Base-by-base conservation (phyloP, 257 asterid genomes). In the Solanum habrochaites region DNA sequence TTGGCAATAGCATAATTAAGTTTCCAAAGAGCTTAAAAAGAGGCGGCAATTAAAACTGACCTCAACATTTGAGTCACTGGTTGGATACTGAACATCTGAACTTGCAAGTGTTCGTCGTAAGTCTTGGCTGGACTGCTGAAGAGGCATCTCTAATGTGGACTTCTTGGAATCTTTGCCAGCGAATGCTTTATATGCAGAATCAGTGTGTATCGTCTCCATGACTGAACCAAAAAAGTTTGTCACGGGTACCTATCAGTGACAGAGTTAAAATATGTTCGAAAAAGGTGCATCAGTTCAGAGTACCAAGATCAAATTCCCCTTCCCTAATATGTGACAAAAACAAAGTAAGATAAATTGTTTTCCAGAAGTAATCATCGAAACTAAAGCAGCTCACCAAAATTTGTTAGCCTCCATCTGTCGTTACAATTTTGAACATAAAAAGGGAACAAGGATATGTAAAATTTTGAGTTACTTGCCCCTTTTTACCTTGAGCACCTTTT, bases 221-320 rank as follows among this genome's bases (percentile, higher is more conserved):
- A 96, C 97, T 49, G 98, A 96, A 87, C 99, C 98, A 85, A 96
- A 96, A 93, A 96, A 96, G 94, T 96, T 96, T 87, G 98, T 95
- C 88, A 95, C 98, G 1, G 98, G 98, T 74, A 96, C 99, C 99
- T 95, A 85, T 66, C 67, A 86, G 85, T 70, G 69, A 47, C 29
- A 45, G 87, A 83, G 42, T 47, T 27, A 27, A 78, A 88, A 56
- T 52, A 52, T 52, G 62, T 52, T 52, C 62, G 23, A 18, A 27
- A 27, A 27, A 52, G n/a, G 62, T 52, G 62, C 83, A 37, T 73
- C 15, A 73, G 82, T 75, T 40, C 31, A 40, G 31, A 42, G 0
- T 75, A 42, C 83, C 37, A 75, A 75, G 60, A 40, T 75, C 83
- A 56, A 27, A 32, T 69, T 56, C 40, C 14, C 49, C 64, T 67